Conservation (phyloP, 176 grass and related monocot species). For the Dactylis glomerata region DNA sequence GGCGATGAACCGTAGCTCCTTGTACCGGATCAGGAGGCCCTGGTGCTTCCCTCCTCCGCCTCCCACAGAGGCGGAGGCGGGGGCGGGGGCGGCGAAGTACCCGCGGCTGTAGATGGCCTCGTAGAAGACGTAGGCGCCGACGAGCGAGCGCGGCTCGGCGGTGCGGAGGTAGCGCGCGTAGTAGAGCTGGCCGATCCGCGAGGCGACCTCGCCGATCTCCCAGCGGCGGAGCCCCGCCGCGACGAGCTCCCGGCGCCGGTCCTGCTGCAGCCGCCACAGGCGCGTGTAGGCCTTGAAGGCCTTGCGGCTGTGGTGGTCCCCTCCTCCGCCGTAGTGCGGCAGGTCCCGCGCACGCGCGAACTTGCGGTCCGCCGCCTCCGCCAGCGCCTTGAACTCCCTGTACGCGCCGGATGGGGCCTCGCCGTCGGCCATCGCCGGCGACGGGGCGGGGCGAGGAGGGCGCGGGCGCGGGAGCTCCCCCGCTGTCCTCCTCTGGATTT, state of each 20-base stretch:
- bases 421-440: constrained; percentile 54
- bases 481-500: constrained; percentile 24
- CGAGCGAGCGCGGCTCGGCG: constrained; percentile 82
- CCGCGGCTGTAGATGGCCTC: constrained; percentile 93
- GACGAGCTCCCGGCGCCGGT: constrained; percentile 67
- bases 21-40: constrained; percentile 69
- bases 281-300: constrained; percentile 97
- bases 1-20: constrained; percentile 86
- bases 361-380: constrained; percentile 82
- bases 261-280: constrained; percentile 86
- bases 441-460: constrained; percentile 20
- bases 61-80: constrained; percentile 12
- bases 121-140: constrained; percentile 97
- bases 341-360: constrained; percentile 93
- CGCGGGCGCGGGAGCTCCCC: neutral
- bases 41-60: constrained; percentile 39
- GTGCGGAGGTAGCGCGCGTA: constrained; percentile 93
- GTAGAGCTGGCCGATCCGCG: constrained; percentile 99
- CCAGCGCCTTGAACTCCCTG: constrained; percentile 56
- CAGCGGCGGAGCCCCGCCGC: constrained; percentile 61
- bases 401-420: constrained; percentile 39
- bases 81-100: constrained; percentile 59
- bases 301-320: constrained; percentile 76
- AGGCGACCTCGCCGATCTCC: constrained; percentile 95
- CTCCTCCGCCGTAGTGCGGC: constrained; percentile 61